Evolutionary conservation across 2,329 filamentous ascomycete genomes (phyloP).

Genomic region (Leptographium wingfieldii): DNA sequence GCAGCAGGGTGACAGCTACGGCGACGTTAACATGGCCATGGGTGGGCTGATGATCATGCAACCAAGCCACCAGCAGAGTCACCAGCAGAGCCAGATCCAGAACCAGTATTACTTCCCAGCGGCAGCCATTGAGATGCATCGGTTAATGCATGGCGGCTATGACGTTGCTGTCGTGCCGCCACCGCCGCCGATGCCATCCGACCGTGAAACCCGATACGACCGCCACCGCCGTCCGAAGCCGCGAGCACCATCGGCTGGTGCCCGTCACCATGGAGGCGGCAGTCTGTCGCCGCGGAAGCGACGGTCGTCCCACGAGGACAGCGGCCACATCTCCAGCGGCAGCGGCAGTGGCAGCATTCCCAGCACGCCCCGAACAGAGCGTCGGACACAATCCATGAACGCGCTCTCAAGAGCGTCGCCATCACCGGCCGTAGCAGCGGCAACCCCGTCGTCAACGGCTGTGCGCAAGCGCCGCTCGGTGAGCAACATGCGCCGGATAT

Average conservation of each 20-base stretch:
- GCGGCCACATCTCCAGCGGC: not conserved
- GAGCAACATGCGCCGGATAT: slow-evolving; percentile 14
- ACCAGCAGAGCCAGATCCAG: slow-evolving; percentile 6
- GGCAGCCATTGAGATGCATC: not conserved
- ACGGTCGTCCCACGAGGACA: not conserved
- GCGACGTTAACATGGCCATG: slow-evolving; percentile 16
- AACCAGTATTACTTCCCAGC: slow-evolving; percentile 11
- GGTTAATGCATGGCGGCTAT: not conserved
- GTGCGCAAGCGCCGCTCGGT: slow-evolving; percentile 26
- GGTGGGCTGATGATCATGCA: slow-evolving; percentile 40
- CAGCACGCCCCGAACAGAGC: slow-evolving; percentile 8
- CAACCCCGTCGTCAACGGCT: slow-evolving; percentile 8
- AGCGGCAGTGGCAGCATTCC: not conserved
- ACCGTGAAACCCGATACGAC: not conserved
- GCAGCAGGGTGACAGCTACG: not conserved
- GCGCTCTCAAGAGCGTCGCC: slow-evolving; percentile 9
- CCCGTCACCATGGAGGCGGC: slow-evolving; percentile 22
- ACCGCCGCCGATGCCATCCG: slow-evolving; percentile 2
- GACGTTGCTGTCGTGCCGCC: slow-evolving; percentile 1
- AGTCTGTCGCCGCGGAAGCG: slow-evolving; percentile 5
- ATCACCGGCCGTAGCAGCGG: not conserved
- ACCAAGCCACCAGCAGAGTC: slow-evolving; percentile 20
- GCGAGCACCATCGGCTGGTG: slow-evolving; percentile 40
- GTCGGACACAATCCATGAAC: slow-evolving; percentile 17
- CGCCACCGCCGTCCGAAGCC: slow-evolving; percentile 29